Percentiles rank a stretch among this genome's conserved stretches.
Evolutionary conservation across 192 early-diverging fungal species (phyloP).

Genomic region (Diversispora epigaea): DNA sequence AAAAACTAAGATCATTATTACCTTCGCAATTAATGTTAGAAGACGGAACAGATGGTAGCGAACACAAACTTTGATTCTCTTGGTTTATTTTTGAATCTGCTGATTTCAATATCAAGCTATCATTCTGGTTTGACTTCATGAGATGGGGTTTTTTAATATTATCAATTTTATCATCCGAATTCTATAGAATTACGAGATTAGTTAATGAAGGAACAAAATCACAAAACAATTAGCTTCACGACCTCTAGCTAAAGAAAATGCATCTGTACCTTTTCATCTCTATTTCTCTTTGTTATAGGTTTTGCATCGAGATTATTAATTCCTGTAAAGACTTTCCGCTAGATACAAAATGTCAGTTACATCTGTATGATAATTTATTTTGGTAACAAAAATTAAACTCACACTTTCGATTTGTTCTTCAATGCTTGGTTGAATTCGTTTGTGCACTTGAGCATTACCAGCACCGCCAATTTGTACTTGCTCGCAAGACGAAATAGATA

Average conservation of each 20-base stretch:
- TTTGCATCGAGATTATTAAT: slow-evolving; percentile 18
- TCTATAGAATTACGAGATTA: slow-evolving; percentile 41
- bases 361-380: not conserved
- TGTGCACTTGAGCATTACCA: not conserved
- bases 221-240: slow-evolving; percentile 2
- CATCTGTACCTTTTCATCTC: slow-evolving; percentile 4
- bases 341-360: slow-evolving; percentile 1
- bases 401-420: too few relatives aligned
- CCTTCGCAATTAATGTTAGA: slow-evolving; percentile 14
- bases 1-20: slow-evolving; percentile 23
- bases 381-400: too few relatives aligned
- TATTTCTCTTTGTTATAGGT: slow-evolving; percentile 11
- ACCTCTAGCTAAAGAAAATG: slow-evolving; percentile 14
- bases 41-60: slow-evolving; percentile 14
- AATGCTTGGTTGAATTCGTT: too few relatives aligned
- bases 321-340: not conserved
- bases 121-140: slow-evolving; percentile 8
- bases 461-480: too few relatives aligned
- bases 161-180: slow-evolving; percentile 11
- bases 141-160: slow-evolving; percentile 11
- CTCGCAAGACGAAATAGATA: too few relatives aligned
- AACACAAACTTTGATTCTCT: not conserved
- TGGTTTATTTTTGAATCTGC: slow-evolving; percentile 12
- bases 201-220: slow-evolving; percentile 31
- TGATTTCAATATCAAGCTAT: too few relatives aligned